Conservation (phyloP, 1,284 basidiomycete genomes). For the Inonotus obliquus region DNA sequence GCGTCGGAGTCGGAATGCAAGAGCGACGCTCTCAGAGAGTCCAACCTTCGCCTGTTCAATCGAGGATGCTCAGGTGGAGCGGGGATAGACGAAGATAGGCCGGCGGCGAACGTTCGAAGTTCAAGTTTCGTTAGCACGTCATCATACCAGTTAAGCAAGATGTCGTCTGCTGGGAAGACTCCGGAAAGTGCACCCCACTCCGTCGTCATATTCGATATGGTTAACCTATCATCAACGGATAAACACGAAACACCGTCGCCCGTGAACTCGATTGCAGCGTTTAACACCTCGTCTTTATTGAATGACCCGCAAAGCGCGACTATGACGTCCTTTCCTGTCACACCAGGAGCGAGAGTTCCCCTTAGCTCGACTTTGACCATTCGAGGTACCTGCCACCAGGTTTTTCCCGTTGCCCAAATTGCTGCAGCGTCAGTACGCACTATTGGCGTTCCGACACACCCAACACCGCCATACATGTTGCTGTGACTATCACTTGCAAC, state of each 20-base stretch:
- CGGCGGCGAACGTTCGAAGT: constrained; percentile 68
- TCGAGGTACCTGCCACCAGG: constrained; percentile 99
- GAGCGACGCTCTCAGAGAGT: constrained; percentile 52
- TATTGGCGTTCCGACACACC: constrained; percentile 95
- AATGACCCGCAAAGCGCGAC: constrained; percentile 96
- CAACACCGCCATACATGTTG: constrained; percentile 99
- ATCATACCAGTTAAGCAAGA: constrained; percentile 87
- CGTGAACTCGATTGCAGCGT: constrained; percentile 97
- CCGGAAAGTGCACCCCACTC: constrained; percentile 98
- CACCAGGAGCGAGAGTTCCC: constrained; percentile 80
- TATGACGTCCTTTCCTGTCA: constrained; percentile 98
- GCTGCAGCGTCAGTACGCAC: constrained; percentile 92
- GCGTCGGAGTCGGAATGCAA: constrained; percentile 77
- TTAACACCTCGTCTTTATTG: constrained; percentile 96
- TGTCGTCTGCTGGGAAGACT: constrained; percentile 90
- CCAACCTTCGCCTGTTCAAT: constrained; percentile 74
- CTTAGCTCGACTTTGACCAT: constrained; percentile 94
- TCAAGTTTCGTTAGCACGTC: constrained; percentile 74
- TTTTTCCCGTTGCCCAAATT: constrained; percentile 97
- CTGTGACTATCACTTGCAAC: constrained; percentile 97
- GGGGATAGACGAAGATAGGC: constrained; percentile 48
- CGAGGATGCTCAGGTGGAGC: constrained; percentile 82
- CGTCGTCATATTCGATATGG: constrained; percentile 98
- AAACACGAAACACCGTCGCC: constrained; percentile 87
- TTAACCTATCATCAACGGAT: constrained; percentile 87